Percentiles rank a stretch among this genome's conserved stretches.
Conservation (phyloP, 2,329 filamentous ascomycete species). For the Ramichloridium luteum region DNA sequence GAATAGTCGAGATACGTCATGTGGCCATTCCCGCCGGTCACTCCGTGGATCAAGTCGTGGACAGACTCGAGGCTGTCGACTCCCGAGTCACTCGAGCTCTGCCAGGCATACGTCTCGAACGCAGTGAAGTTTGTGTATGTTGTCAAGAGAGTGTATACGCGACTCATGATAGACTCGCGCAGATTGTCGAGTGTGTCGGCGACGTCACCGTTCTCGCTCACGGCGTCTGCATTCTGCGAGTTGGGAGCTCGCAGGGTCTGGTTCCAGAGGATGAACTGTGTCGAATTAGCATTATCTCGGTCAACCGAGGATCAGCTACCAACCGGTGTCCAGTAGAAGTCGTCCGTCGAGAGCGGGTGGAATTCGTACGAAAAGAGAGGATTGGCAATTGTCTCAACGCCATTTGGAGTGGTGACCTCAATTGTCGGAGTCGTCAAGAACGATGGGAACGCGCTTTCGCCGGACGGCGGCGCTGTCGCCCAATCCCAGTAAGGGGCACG, state of each 20-base stretch:
- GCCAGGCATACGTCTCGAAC: constrained; percentile 58
- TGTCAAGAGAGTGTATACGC: constrained; percentile 56
- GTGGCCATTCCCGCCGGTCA: constrained; percentile 49
- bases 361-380: constrained; percentile 26
- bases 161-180: constrained; percentile 42
- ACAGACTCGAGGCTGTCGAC: constrained; percentile 47
- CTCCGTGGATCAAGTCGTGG: constrained; percentile 39
- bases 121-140: constrained; percentile 55
- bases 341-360: constrained; percentile 43
- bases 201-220: constrained; percentile 49
- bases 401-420: constrained; percentile 23
- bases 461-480: constrained; percentile 27
- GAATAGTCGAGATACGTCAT: constrained; percentile 59
- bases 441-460: constrained; percentile 26
- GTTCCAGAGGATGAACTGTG: constrained; percentile 47
- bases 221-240: constrained; percentile 29
- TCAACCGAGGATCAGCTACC: constrained; percentile 20
- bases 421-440: constrained; percentile 30
- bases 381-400: constrained; percentile 22
- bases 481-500: constrained; percentile 39
- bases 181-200: constrained; percentile 40
- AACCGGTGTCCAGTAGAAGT: constrained; percentile 50
- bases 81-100: constrained; percentile 30
- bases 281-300: constrained; percentile 2
- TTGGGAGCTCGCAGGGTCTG: constrained; percentile 49